Percentiles rank a stretch among this genome's conserved stretches.
phyloP scores from a whole-genome alignment of 805 yeast genomes.

The Cyberlindnera americana region DNA sequence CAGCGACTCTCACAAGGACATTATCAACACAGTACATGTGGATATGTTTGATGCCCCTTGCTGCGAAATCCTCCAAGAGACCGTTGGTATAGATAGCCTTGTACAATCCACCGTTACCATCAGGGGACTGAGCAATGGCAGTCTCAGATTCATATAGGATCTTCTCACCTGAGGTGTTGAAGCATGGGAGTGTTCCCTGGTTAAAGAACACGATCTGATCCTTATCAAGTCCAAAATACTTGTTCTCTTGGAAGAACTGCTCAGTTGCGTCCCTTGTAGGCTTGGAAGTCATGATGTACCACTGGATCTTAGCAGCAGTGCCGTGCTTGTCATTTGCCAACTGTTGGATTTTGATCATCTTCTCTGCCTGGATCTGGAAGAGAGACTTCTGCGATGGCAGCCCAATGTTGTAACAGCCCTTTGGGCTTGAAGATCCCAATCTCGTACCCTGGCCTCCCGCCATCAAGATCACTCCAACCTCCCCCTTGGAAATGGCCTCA shows the following conservation, averaged over 20 bases:
- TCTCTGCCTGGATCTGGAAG: constrained; percentile 92
- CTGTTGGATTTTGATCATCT: constrained; percentile 59
- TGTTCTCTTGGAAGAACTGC: constrained; percentile 54
- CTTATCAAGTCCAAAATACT: constrained; percentile 65
- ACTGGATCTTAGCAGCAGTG: constrained; percentile 46
- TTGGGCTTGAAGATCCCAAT: constrained; percentile 84
- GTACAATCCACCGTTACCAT: constrained; percentile 97
- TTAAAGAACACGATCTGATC: constrained; percentile 75
- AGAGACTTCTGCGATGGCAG: constrained; percentile 81
- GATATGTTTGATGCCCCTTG: constrained; percentile 75
- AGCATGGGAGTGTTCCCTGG: constrained; percentile 95
- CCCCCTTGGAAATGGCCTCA: constrained; percentile 60
- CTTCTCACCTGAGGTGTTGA: constrained; percentile 63
- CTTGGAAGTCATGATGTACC: constrained; percentile 95
- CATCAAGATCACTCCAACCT: constrained; percentile 87
- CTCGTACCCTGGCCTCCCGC: constrained; percentile 99
- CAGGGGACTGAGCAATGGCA: constrained; percentile 81
- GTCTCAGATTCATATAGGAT: constrained; percentile 57
- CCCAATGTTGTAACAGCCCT: constrained; percentile 88
- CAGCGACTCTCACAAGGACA: constrained; percentile 86
- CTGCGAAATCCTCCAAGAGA: constrained; percentile 62
- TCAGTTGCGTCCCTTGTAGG: constrained; percentile 81
- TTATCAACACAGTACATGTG: constrained; percentile 98
- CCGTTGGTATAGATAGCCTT: constrained; percentile 68
- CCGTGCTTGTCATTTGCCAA: constrained; percentile 40